These are phyloP conservation scores for Pichia pseudocactophila DNA, from an alignment of 805 yeast genomes.

Conservation along the genomic window DNA sequence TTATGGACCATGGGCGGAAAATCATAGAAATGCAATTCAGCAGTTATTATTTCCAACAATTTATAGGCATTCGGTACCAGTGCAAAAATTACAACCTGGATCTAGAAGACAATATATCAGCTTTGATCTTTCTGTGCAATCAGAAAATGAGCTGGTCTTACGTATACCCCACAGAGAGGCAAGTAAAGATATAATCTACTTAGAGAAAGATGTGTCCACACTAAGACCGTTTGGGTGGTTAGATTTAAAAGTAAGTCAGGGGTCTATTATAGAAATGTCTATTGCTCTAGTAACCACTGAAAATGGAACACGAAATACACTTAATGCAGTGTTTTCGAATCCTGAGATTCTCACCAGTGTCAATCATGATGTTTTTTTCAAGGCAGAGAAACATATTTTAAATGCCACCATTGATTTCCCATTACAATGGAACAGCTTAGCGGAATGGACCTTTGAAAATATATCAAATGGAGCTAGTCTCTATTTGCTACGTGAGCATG, in stretches of 20 bases:
- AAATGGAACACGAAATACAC: conserved; percentile 45
- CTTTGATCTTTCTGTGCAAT: conserved; percentile 44
- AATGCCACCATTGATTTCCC: conserved; percentile 61
- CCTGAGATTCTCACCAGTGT: conserved; percentile 75
- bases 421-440: conserved; percentile 71
- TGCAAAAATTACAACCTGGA: conserved; percentile 35
- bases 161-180: conserved; percentile 79
- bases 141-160: conserved; percentile 57
- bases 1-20: conserved; percentile 95
- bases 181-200: conserved; percentile 52
- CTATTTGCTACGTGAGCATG: conserved; percentile 76
- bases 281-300: conserved; percentile 45
- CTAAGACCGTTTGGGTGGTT: conserved; percentile 87
- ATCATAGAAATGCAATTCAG: conserved; percentile 64
- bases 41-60: conserved; percentile 58
- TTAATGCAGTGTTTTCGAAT: conserved; percentile 37
- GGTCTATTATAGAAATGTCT: conserved; percentile 39
- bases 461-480: conserved; percentile 43
- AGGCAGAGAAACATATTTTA: conserved; percentile 49
- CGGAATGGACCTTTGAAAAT: conserved; percentile 57
- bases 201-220: conserved; percentile 9
- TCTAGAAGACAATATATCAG: conserved; percentile 45
- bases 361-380: conserved; percentile 73
- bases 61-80: conserved; percentile 46
- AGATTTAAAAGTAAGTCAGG: conserved; percentile 53